phyloP scores from a whole-genome alignment of 306 rosid species.

The Lotus japonicus region DNA sequence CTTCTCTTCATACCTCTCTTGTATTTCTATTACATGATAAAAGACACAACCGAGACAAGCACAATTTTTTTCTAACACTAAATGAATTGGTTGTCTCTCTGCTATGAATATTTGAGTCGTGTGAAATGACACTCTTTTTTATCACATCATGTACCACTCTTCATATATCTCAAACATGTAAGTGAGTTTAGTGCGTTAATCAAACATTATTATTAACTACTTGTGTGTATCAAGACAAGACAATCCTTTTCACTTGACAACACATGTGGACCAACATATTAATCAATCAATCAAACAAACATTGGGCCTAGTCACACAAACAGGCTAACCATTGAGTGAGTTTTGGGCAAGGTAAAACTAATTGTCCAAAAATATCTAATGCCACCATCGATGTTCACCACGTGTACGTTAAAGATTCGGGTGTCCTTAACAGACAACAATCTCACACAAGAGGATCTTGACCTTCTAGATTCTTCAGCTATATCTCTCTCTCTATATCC shows the following conservation, averaged over 20 bases:
- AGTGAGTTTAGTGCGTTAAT: too few relatives aligned
- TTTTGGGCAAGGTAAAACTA: not conserved
- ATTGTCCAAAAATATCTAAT: constrained; percentile 19
- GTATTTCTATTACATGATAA: too few relatives aligned
- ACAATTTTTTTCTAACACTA: too few relatives aligned
- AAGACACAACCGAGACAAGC: too few relatives aligned
- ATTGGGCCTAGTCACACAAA: constrained; percentile 13
- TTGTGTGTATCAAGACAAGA: not conserved
- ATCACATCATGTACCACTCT: too few relatives aligned
- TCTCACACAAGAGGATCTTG: constrained; percentile 4
- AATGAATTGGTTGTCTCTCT: too few relatives aligned
- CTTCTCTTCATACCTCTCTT: too few relatives aligned
- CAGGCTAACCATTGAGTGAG: not conserved
- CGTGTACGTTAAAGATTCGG: constrained; percentile 37
- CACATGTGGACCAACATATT: too few relatives aligned
- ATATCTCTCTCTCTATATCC: not conserved
- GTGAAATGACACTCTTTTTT: too few relatives aligned
- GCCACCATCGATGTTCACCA: not conserved
- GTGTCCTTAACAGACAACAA: not conserved
- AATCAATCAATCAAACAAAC: not conserved
- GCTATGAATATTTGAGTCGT: too few relatives aligned
- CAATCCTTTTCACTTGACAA: not conserved
- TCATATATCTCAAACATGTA: too few relatives aligned
- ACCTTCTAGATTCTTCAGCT: not conserved
- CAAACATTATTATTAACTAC: too few relatives aligned